Percentiles rank a stretch among this genome's conserved stretches.
Conservation (phyloP, 1,284 basidiomycete species). For the Vanrija humicola region DNA sequence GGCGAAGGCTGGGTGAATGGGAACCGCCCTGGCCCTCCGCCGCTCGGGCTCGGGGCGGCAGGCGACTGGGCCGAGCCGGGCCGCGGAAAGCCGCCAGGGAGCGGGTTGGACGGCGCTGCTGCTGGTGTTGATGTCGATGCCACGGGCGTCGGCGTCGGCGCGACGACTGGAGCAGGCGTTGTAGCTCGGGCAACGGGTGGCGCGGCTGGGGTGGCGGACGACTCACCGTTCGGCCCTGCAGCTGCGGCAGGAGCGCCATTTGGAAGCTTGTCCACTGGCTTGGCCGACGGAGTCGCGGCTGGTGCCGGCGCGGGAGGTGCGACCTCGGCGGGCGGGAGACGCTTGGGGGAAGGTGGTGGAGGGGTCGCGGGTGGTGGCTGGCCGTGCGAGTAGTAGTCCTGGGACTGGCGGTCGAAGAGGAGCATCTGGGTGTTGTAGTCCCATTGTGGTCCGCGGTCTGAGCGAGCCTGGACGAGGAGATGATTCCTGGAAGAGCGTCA, state of each 20-base stretch:
- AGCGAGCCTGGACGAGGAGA: conserved; percentile 43
- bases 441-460: conserved; percentile 45
- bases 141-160: background rate
- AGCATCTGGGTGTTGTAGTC: conserved; percentile 46
- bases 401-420: conserved; percentile 35
- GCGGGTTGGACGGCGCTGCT: background rate
- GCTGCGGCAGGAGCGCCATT: background rate
- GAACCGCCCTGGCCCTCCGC: background rate
- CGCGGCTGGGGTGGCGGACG: background rate
- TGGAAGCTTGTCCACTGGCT: background rate
- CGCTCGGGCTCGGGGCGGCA: no score
- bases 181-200: background rate
- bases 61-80: no score
- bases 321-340: background rate
- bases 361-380: conserved; percentile 12
- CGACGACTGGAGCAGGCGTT: background rate
- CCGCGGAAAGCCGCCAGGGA: no score
- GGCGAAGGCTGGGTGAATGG: background rate
- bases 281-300: background rate
- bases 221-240: background rate
- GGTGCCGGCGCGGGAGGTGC: background rate
- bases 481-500: conserved; percentile 38
- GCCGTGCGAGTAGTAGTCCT: conserved; percentile 40
- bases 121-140: background rate
- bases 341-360: background rate